Evolutionary conservation across 106 monocot genomes (phyloP).

Genomic region (Apostasia shenzhenica): DNA sequence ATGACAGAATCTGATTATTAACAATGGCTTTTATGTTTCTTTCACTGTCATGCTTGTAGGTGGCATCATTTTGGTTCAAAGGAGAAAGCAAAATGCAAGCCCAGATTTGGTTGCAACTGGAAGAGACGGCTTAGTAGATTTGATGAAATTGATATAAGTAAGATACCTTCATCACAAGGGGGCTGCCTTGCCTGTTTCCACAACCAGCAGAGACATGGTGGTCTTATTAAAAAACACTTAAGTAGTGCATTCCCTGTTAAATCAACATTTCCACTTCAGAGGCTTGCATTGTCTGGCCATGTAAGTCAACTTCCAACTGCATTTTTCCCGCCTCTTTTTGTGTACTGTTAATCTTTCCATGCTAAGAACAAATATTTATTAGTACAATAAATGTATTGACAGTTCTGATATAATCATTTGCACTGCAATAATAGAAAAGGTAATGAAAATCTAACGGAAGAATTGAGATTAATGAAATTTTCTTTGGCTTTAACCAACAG

Average conservation of each 20-base stretch:
- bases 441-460: too few species aligned
- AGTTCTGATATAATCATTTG: background rate
- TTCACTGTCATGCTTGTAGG: slow-evolving; percentile 12
- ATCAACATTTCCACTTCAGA: slow-evolving; percentile 20
- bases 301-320: slow-evolving; percentile 28
- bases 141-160: slow-evolving; percentile 5
- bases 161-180: background rate
- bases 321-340: too few species aligned
- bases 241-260: slow-evolving; percentile 23
- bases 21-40: slow-evolving; percentile 4
- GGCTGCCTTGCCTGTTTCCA: slow-evolving; percentile 26
- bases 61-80: slow-evolving; percentile 15
- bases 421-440: too few species aligned
- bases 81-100: slow-evolving; percentile 8
- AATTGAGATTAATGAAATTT: too few species aligned
- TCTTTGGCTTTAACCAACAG: too few species aligned
- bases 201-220: slow-evolving; percentile 1
- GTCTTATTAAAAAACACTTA: slow-evolving; percentile 7
- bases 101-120: slow-evolving; percentile 9
- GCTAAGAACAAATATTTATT: background rate
- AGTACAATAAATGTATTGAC: background rate
- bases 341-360: background rate
- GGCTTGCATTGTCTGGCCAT: slow-evolving; percentile 18
- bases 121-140: slow-evolving; percentile 5
- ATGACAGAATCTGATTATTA: background rate